Conservation (phyloP, 768 basidiomycete species). For the Jaapia argillacea region DNA sequence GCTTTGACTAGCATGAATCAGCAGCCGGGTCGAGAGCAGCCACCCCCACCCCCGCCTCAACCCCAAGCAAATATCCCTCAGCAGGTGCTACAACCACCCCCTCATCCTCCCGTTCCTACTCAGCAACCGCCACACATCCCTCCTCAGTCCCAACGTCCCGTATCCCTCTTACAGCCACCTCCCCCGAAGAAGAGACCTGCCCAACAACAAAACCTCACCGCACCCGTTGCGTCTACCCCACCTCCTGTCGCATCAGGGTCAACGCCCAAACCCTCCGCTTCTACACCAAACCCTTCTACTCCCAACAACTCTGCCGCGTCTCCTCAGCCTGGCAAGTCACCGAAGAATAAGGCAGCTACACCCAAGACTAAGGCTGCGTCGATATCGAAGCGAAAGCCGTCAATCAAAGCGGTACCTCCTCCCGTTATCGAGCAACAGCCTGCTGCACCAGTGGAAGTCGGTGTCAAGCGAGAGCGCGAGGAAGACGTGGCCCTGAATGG, state of each 20-base stretch:
- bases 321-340: constrained; percentile 44
- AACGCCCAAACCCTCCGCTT: constrained; percentile 22
- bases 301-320: too few species aligned
- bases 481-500: constrained; percentile 21
- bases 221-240: constrained; percentile 27
- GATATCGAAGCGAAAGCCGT: constrained; percentile 19
- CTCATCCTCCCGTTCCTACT: background rate
- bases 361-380: constrained; percentile 33
- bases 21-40: background rate
- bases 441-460: constrained; percentile 8
- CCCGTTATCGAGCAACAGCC: background rate
- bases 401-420: constrained; percentile 13
- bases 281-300: constrained; percentile 29
- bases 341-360: constrained; percentile 39
- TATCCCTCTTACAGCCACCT: constrained; percentile 1
- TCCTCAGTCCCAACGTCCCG: constrained; percentile 6
- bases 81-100: background rate
- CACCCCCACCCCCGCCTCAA: constrained; percentile 1
- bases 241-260: constrained; percentile 26
- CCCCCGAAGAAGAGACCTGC: background rate
- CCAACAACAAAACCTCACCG: constrained; percentile 12
- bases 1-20: constrained; percentile 4
- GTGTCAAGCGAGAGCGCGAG: constrained; percentile 42
- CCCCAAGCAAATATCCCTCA: background rate
- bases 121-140: constrained; percentile 1